Conservation (phyloP, 208 protist species). For the Acanthamoeba rhysodes region DNA sequence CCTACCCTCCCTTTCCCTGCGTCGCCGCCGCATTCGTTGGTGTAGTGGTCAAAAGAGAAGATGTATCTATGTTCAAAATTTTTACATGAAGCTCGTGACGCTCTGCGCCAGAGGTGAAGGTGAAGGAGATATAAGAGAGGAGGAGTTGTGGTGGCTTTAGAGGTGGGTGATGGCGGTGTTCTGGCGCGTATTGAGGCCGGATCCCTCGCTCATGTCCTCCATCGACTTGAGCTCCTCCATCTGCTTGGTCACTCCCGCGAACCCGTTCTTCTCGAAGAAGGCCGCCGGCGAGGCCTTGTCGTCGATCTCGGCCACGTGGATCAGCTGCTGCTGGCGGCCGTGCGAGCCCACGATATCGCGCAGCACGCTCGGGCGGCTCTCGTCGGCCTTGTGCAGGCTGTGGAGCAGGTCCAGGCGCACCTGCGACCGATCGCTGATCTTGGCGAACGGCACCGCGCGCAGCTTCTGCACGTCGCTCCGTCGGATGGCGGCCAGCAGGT, state of each 20-base stretch:
- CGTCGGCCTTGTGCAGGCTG: background rate
- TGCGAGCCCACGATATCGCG: background rate
- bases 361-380: background rate
- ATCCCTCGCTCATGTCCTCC: background rate
- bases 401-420: background rate
- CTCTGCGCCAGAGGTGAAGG: too few relatives aligned
- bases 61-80: too few relatives aligned
- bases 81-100: too few relatives aligned
- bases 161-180: background rate
- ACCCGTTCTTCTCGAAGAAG: conserved; percentile 32
- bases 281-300: background rate
- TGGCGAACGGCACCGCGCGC: background rate
- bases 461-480: background rate
- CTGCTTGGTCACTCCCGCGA: background rate
- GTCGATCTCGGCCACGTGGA: conserved; percentile 26
- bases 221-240: background rate
- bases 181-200: background rate
- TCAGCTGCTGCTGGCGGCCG: background rate
- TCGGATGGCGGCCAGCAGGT: background rate
- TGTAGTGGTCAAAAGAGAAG: too few relatives aligned
- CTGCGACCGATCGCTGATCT: background rate
- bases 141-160: background rate
- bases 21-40: too few relatives aligned
- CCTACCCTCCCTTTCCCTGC: too few relatives aligned
- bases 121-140: too few relatives aligned